phyloP scores from a whole-genome alignment of 805 yeast species.

The Lachancea sp. region DNA sequence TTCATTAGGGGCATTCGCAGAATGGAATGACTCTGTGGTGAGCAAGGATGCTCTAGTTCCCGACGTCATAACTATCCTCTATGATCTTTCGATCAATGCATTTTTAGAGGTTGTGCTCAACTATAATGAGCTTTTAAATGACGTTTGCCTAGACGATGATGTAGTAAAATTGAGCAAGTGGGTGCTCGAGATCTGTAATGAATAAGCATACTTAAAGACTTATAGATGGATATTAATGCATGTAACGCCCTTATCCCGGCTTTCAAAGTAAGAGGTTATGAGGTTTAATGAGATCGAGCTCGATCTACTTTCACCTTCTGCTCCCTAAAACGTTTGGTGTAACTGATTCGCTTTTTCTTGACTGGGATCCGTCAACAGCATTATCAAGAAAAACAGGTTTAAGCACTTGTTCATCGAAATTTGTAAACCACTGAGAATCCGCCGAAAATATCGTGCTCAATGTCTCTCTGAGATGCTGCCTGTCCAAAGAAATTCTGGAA shows the following conservation, averaged over 20 bases:
- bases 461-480: conserved; percentile 15
- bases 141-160: conserved; percentile 53
- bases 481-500: conserved; percentile 15
- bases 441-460: conserved; percentile 25
- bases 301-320: conserved; percentile 6
- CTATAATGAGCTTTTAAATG: conserved; percentile 58
- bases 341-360: conserved; percentile 6
- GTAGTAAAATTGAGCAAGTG: conserved; percentile 65
- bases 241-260: no score
- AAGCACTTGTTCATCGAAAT: conserved; percentile 87
- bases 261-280: no score
- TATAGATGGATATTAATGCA: not conserved
- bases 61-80: conserved; percentile 48
- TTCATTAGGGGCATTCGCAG: conserved; percentile 43
- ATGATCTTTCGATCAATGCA: conserved; percentile 57
- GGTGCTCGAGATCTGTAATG: conserved; percentile 49
- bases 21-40: conserved; percentile 25
- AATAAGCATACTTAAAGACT: conserved; percentile 6
- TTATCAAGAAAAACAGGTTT: conserved; percentile 84
- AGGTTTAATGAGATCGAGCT: no score
- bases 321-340: conserved; percentile 8
- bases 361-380: conserved; percentile 6
- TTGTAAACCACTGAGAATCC: conserved; percentile 80
- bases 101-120: conserved; percentile 59
- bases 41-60: conserved; percentile 12